These are phyloP conservation scores for Phytopythium boreale DNA, from an alignment of 352 stramenopile genomes.

Conservation along the genomic window DNA sequence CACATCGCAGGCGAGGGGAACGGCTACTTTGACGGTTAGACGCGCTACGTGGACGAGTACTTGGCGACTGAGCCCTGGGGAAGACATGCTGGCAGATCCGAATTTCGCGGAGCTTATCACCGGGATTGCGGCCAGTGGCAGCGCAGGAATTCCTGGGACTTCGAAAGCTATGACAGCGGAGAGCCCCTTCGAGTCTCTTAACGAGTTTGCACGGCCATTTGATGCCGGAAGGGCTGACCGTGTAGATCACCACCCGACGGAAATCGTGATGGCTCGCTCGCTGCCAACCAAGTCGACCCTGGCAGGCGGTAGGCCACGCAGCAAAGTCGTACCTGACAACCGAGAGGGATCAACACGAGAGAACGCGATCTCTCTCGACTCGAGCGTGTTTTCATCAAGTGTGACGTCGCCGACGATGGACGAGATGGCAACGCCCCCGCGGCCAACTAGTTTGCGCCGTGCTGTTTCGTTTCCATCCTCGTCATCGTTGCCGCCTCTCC, in stretches of 20 bases:
- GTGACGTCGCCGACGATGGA: not conserved
- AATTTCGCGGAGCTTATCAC: not conserved
- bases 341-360: not conserved
- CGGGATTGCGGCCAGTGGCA: not conserved
- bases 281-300: constrained; percentile 3
- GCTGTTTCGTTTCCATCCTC: constrained; percentile 7
- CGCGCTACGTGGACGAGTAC: constrained; percentile 47
- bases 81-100: constrained; percentile 18
- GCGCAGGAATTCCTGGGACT: too few species aligned
- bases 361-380: not conserved
- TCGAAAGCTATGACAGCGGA: not conserved
- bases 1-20: constrained; percentile 14
- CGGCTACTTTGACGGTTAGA: constrained; percentile 42
- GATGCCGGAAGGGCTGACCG: too few species aligned
- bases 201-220: not conserved
- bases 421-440: not conserved
- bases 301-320: not conserved
- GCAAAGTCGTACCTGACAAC: constrained; percentile 4
- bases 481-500: constrained; percentile 53
- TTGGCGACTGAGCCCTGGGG: constrained; percentile 35
- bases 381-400: not conserved
- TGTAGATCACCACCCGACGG: not conserved
- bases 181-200: not conserved
- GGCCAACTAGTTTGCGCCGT: not conserved
- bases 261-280: constrained; percentile 4